Evolutionary conservation across 2,329 filamentous ascomycete genomes (phyloP), one percentile per base, ranked within the genome.

Genomic region (Claviceps quebecensis): DNA sequence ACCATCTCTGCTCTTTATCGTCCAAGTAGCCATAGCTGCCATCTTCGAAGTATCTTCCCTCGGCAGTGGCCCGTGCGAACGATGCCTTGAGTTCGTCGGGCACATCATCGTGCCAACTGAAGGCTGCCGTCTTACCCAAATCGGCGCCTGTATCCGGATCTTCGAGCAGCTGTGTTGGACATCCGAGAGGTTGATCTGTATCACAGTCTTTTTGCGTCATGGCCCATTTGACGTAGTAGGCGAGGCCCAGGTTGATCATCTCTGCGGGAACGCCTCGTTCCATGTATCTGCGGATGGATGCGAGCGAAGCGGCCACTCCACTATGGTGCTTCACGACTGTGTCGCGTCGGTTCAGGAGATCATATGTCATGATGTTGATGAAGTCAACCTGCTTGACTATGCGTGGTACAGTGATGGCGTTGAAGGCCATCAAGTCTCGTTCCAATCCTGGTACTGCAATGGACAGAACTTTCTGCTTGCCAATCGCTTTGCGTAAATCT

Each of bases 1-100:
- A 89, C 75, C 84, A 89, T 34, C 83, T 62, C 50, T 74, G 66
- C 56, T 78, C 70, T 4, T 67, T 56, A 0, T 61, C 53, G 59
- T 89, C 85, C 72, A 77, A 85, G 65, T 78, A 87, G 61, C 83
- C 87, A 61, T 81, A 76, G 0, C 83, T 85, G 19, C 83, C 84
- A 56, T 88, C 84, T 0, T 59, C 56, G 29, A 61, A 62, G 34
- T 78, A 80, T 46, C 61, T 61, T 1, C 80, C 81, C 9, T 74
- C 55, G 0, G 65, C 58, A 48, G 71, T 61, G 0, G 85, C 83
- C 14, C 69, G 72, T 16, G 68, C 63, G 60, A 84, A 87, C 0
- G 81, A 86, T 2, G 62, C 66, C 1, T 64, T 66, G 19, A 84
- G 65, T 0, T 81, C 75, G 1, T 65, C 56, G 1, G 80, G 73